A percentile compares a stretch with the other conserved stretches of the same genome.
These are phyloP conservation scores for Boletus eberwhitei DNA, from an alignment of 768 basidiomycete species.

Conservation along the genomic window DNA sequence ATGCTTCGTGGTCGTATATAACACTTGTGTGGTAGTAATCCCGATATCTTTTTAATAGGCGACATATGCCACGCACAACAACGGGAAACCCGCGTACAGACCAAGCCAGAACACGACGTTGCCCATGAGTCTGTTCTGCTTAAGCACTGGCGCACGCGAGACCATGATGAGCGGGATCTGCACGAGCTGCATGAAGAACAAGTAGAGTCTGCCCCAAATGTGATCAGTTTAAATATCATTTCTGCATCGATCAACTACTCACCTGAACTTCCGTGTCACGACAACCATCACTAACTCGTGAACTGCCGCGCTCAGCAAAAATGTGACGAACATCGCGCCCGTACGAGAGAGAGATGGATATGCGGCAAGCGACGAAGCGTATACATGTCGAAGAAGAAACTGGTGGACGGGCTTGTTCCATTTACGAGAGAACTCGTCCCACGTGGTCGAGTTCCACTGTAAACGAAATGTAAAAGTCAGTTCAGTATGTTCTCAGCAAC, in stretches of 20 bases:
- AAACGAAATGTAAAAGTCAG: neutral
- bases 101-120: conserved; percentile 94
- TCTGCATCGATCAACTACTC: conserved; percentile 18
- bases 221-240: neutral
- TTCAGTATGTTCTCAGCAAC: neutral
- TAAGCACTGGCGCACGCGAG: conserved; percentile 72
- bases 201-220: conserved; percentile 59
- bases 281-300: conserved; percentile 97
- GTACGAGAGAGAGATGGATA: conserved; percentile 66
- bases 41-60: conserved; percentile 42
- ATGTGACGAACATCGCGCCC: conserved; percentile 90
- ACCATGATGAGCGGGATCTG: conserved; percentile 90
- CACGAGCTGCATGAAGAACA: conserved; percentile 79
- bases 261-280: conserved; percentile 90
- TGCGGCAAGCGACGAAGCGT: conserved; percentile 79
- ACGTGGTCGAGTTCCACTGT: conserved; percentile 96
- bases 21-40: neutral
- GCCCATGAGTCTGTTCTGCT: conserved; percentile 76
- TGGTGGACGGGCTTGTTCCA: conserved; percentile 97
- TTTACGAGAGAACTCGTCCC: conserved; percentile 96
- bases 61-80: conserved; percentile 79
- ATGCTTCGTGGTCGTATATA: neutral
- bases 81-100: conserved; percentile 86
- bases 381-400: conserved; percentile 94
- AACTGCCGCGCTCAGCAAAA: conserved; percentile 82